A percentile compares a stretch with the other conserved stretches of the same genome.
These are phyloP conservation scores for Phoma sp. DNA, from an alignment of 2,329 filamentous ascomycete species.

Conservation along the genomic window DNA sequence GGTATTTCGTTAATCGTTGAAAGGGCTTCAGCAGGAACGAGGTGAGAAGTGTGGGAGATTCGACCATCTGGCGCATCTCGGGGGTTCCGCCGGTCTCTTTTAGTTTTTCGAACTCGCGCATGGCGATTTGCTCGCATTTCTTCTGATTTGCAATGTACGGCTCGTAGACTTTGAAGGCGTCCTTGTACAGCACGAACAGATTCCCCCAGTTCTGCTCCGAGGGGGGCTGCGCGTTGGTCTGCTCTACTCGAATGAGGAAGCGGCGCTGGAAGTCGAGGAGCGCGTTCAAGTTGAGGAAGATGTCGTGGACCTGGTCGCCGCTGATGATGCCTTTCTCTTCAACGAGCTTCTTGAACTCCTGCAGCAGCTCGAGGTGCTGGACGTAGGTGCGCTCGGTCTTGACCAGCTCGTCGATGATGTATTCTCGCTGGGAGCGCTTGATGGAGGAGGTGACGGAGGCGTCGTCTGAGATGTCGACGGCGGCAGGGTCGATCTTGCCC, in stretches of 20 bases:
- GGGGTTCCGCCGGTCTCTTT: slow-evolving; percentile 70
- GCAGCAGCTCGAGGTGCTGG: slow-evolving; percentile 91
- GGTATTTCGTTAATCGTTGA: slow-evolving; percentile 94
- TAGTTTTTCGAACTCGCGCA: slow-evolving; percentile 87
- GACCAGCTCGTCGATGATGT: slow-evolving; percentile 89
- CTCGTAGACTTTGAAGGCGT: slow-evolving; percentile 90
- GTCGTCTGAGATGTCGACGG: slow-evolving; percentile 58
- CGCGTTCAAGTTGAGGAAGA: slow-evolving; percentile 94
- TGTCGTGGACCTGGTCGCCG: slow-evolving; percentile 89
- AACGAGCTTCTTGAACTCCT: slow-evolving; percentile 87
- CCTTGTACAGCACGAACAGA: slow-evolving; percentile 84
- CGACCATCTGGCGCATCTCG: slow-evolving; percentile 73
- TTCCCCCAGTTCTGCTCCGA: slow-evolving; percentile 89
- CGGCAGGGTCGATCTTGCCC: slow-evolving; percentile 65
- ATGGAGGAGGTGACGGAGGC: slow-evolving; percentile 50
- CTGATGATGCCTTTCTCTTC: slow-evolving; percentile 87
- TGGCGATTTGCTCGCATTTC: slow-evolving; percentile 84
- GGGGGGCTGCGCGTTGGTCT: slow-evolving; percentile 83
- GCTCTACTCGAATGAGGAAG: slow-evolving; percentile 94
- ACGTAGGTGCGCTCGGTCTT: slow-evolving; percentile 98
- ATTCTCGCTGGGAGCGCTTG: slow-evolving; percentile 76
- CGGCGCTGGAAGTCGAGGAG: slow-evolving; percentile 94
- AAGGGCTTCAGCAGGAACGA: slow-evolving; percentile 96
- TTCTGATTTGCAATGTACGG: slow-evolving; percentile 97
- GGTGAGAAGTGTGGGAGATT: slow-evolving; percentile 84